Evolutionary conservation across 768 basidiomycete genomes (phyloP), one percentile per base, ranked within the genome.

Genomic region (Terana coerulea): DNA sequence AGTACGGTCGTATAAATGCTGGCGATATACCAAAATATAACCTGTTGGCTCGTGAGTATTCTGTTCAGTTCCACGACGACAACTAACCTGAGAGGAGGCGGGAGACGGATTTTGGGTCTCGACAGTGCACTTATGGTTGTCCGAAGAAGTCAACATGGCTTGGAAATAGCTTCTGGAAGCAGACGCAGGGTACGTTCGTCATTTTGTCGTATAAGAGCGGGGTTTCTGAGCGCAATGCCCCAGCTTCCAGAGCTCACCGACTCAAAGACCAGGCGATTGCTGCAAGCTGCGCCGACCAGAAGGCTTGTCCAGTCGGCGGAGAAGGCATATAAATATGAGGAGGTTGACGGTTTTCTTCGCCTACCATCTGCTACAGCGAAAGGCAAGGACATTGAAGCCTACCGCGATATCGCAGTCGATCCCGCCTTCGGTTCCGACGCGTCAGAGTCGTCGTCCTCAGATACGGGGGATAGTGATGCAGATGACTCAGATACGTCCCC

Each of bases 1-100:
- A 75, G 36, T 90, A 86, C 59, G 88, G 86, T n/a, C 69, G 79
- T 3, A 59, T 86, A 28, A 73, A 87, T 60, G 63, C 75, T 25
- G 75, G 82, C 14, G 79, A 85, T 58, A 67, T 88, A 22, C 86
- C 88, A 14, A 87, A 77, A 64, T 86, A 88, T 62, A 73, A 71
- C 54, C 60, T 79, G 40, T 72, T 82, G 44, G 72, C 69, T 63
- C 73, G 86, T 89, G 73, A 68, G 83, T 63, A 25, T 25, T 37
- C 41, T 49, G 33, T 47, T 25, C 9, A 15, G 17, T 41, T 33
- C 36, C 49, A 24, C 30, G 37, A 58, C 66, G 66, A 71, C 69
- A 55, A 65, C 80, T 85, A 73, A 86, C 76, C 63, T 73, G 56
- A 17, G 30, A 25, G 58, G 67, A 84, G 79, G 72, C 31, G 83